phyloP scores from a whole-genome alignment of 1,139 yeast species.

The Hanseniaspora sp. region DNA sequence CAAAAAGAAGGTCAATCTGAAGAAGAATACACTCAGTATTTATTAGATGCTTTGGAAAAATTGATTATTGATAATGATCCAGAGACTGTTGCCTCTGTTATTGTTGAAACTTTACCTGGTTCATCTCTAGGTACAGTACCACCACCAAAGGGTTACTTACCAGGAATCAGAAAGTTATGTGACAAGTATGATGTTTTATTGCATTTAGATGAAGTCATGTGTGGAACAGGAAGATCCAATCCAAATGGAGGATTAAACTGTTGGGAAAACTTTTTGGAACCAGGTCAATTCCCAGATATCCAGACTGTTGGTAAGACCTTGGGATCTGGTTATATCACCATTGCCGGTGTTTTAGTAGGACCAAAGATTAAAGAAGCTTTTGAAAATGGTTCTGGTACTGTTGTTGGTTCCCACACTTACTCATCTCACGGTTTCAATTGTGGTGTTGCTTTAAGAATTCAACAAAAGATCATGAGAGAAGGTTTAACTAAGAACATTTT shows the following conservation, averaged over 20 bases:
- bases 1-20: conserved; percentile 38
- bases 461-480: conserved; percentile 39
- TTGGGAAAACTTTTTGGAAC: conserved; percentile 42
- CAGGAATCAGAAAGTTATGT: conserved; percentile 43
- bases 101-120: conserved; percentile 49
- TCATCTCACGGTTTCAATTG: conserved; percentile 54
- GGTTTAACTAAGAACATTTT: conserved; percentile 40
- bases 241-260: conserved; percentile 38
- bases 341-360: conserved; percentile 48
- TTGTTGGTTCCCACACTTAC: conserved; percentile 50
- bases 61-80: conserved; percentile 42
- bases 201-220: conserved; percentile 55
- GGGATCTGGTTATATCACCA: conserved; percentile 53
- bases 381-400: conserved; percentile 36
- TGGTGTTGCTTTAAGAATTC: conserved; percentile 48
- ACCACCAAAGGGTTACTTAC: conserved; percentile 48
- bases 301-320: conserved; percentile 54
- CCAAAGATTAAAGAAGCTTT: conserved; percentile 40
- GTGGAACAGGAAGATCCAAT: conserved; percentile 48
- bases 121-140: conserved; percentile 47
- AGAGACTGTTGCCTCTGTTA: conserved; percentile 42
- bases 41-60: conserved; percentile 41
- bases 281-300: conserved; percentile 46
- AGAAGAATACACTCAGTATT: conserved; percentile 39
- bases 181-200: conserved; percentile 49